Percentiles rank a stretch among this genome's conserved stretches.
These are phyloP conservation scores for Teratosphaeria viscida DNA, from an alignment of 2,329 filamentous ascomycete genomes.

Conservation along the genomic window DNA sequence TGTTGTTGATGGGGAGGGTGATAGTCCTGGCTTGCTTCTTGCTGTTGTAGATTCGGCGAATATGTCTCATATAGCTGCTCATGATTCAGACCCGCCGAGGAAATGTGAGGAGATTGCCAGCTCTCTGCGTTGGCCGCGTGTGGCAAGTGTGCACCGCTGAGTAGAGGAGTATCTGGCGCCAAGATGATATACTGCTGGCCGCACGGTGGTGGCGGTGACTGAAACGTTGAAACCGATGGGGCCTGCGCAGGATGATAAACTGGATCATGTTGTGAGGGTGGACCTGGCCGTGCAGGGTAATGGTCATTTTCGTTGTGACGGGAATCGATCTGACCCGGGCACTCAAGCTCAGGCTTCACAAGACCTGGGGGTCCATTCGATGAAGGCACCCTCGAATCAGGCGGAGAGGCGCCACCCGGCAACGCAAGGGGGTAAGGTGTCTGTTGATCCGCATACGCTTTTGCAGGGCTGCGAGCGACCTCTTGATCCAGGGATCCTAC, in stretches of 20 bases:
- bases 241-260: background rate
- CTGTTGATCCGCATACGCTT: slow-evolving; percentile 19
- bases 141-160: background rate
- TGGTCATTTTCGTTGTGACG: background rate
- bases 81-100: background rate
- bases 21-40: background rate
- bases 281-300: background rate
- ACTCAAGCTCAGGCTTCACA: background rate
- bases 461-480: slow-evolving; percentile 15
- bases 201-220: background rate
- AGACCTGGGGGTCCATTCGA: background rate
- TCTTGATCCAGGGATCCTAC: slow-evolving; percentile 1
- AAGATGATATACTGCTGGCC: background rate
- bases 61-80: background rate
- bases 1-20: background rate
- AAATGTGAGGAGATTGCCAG: background rate
- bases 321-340: background rate
- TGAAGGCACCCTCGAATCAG: background rate
- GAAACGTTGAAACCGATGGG: background rate
- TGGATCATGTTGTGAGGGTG: background rate
- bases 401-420: slow-evolving; percentile 3
- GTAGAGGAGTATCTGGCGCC: background rate
- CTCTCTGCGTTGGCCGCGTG: background rate
- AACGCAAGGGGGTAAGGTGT: slow-evolving; percentile 18
- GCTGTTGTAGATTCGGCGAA: background rate